Base-by-base conservation (phyloP, 306 rosid species). In the Malus orientalis region DNA sequence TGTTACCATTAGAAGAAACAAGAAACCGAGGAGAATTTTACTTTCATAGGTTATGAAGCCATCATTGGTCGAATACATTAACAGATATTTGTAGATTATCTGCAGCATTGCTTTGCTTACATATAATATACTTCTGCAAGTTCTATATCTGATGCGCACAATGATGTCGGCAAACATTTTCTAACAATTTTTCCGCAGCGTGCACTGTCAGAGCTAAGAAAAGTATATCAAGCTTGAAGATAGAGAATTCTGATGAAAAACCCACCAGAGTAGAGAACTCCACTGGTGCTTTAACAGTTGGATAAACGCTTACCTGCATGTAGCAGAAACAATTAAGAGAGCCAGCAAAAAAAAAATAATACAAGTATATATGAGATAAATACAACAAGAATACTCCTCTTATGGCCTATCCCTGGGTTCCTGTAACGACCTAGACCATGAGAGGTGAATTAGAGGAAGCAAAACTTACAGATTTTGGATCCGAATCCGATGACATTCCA, bases 211-310 rank as follows among this genome's bases (percentile, higher is more conserved):
- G 20, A 49, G 54, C 44, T 49, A 14, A 49, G 4, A 47, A 5
- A 47, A 47, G 19, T 49, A 15, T 1, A 49, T 14, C 54, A 49
- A 49, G 75, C 23, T 45, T 9, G n/a, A 65, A 77, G 8, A 59
- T 19, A 49, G 74, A 47, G 16, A 27, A 22, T 4, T 5, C 33
- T 44, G 25, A 44, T 9, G 42, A 8, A 72, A 75, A 73, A 51
- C 81, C n/a, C 82, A 92, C 99, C 93, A 88, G 97, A 75, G 88
- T 81, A 36, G 96, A 92, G 82, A 84, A 84, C 76, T 92, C 98
- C 73, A 87, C 84, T 3, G 98, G 96, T 77, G 99, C 96, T 91
- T 92, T 95, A 40, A 89, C 91, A 49, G 97, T 88, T 38, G 98
- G 99, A 75, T 92, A 92, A 68, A 95, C 87, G 88, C 97, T 92